Conservation (phyloP, 2,329 filamentous ascomycete genomes). For the Ophiostoma tasmaniense region DNA sequence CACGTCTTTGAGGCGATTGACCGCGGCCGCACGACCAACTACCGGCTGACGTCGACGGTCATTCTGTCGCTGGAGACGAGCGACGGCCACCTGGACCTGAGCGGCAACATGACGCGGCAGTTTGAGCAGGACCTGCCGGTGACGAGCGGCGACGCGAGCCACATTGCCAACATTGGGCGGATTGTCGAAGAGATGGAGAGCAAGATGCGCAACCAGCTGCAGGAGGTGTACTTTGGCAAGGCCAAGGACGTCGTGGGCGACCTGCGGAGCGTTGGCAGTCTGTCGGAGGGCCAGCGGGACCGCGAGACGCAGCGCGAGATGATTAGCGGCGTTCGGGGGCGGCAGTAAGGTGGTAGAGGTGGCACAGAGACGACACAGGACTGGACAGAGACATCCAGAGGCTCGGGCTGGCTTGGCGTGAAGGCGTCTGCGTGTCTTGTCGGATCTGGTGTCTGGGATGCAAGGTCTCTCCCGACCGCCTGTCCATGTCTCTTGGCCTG, state of each 20-base stretch:
- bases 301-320: conserved; percentile 81
- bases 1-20: conserved; percentile 97
- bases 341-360: not conserved
- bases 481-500: not conserved
- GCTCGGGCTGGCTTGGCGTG: not conserved
- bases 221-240: conserved; percentile 99
- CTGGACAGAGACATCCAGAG: not conserved
- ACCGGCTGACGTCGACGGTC: conserved; percentile 95
- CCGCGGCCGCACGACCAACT: conserved; percentile 82
- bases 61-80: conserved; percentile 74
- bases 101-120: conserved; percentile 96
- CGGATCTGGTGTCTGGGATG: not conserved
- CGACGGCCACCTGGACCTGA: conserved; percentile 75
- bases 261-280: conserved; percentile 71
- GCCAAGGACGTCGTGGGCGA: conserved; percentile 97
- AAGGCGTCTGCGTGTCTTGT: not conserved
- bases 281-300: conserved; percentile 79
- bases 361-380: not conserved
- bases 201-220: conserved; percentile 95
- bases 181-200: conserved; percentile 99
- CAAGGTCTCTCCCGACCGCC: not conserved
- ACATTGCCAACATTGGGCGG: conserved; percentile 89
- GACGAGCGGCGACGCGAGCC: conserved; percentile 71
- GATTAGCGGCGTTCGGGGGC: conserved; percentile 54
- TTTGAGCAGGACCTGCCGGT: conserved; percentile 86